These are phyloP conservation scores for Dactylonectria macrodidyma DNA, from an alignment of 2,329 filamentous ascomycete genomes.

Conservation along the genomic window DNA sequence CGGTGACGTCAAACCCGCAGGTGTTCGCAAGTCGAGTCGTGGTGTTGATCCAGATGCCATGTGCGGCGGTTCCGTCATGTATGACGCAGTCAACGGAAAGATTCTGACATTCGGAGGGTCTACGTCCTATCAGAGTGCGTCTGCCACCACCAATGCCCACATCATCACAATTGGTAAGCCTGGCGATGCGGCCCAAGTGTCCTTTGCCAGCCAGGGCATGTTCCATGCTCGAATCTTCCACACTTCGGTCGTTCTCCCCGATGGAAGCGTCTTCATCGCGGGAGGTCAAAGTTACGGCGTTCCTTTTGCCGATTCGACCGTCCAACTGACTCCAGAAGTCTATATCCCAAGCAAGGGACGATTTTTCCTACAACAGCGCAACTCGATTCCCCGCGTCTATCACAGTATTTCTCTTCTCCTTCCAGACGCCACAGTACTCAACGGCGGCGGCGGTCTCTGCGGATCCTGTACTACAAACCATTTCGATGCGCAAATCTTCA, in stretches of 20 bases:
- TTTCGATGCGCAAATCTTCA: conserved; percentile 40
- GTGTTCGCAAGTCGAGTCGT: conserved; percentile 46
- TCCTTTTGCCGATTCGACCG: conserved; percentile 29
- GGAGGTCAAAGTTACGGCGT: conserved; percentile 54
- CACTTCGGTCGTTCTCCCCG: conserved; percentile 64
- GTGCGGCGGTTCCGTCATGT: conserved; percentile 71
- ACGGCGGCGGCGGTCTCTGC: conserved; percentile 37
- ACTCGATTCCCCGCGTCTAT: conserved; percentile 34
- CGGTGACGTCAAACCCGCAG: conserved; percentile 41
- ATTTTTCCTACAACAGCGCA: conserved; percentile 26
- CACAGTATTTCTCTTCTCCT: conserved; percentile 31
- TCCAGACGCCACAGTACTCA: conserved; percentile 31
- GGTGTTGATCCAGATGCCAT: conserved; percentile 63
- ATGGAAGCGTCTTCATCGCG: conserved; percentile 62
- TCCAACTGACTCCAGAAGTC: conserved; percentile 28
- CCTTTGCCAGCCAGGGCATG: too few species aligned
- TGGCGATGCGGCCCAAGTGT: too few species aligned
- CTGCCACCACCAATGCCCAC: conserved; percentile 61
- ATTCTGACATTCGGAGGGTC: conserved; percentile 68
- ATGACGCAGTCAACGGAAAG: conserved; percentile 70
- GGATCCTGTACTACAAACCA: conserved; percentile 34
- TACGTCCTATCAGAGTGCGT: conserved; percentile 59
- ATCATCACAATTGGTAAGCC: conserved; percentile 60
- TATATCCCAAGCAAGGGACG: conserved; percentile 24
- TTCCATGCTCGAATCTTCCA: conserved; percentile 56